phyloP scores from a whole-genome alignment of 192 early-diverging fungal genomes.

The Backusella macrospora region DNA sequence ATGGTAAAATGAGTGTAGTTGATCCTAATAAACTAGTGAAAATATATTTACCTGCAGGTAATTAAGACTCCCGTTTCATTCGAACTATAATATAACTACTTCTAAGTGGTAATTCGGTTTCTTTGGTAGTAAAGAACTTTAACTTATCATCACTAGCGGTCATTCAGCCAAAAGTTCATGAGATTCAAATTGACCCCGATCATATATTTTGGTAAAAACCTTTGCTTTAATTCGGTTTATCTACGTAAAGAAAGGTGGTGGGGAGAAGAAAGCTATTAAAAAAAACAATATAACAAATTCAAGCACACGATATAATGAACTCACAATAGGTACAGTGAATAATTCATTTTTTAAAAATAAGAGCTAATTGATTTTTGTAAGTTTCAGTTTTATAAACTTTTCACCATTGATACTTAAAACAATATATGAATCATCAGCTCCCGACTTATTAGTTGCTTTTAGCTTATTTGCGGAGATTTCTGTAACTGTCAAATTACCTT shows the following conservation, averaged over 20 bases:
- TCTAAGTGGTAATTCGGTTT: slow-evolving; percentile 19
- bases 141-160: slow-evolving; percentile 25
- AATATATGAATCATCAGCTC: slow-evolving; percentile 74
- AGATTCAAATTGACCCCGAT: slow-evolving; percentile 76
- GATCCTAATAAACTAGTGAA: slow-evolving; percentile 25
- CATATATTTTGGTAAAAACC: slow-evolving; percentile 66
- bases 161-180: slow-evolving; percentile 57
- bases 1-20: slow-evolving; percentile 45
- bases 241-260: not conserved
- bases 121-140: slow-evolving; percentile 29
- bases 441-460: slow-evolving; percentile 69
- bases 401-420: slow-evolving; percentile 65
- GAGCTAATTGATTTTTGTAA: slow-evolving; percentile 74
- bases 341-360: slow-evolving; percentile 66
- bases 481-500: slow-evolving; percentile 67
- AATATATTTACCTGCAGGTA: slow-evolving; percentile 36
- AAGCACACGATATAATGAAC: slow-evolving; percentile 5
- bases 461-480: slow-evolving; percentile 59
- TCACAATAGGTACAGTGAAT: slow-evolving; percentile 52
- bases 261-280: not conserved
- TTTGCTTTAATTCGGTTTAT: slow-evolving; percentile 52
- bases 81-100: slow-evolving; percentile 15
- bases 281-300: not conserved
- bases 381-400: slow-evolving; percentile 68
- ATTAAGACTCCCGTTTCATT: slow-evolving; percentile 63